Evolutionary conservation across 768 basidiomycete species (phyloP), one percentile per base, ranked within the genome.

Genomic region (Cystofilobasidium macerans): DNA sequence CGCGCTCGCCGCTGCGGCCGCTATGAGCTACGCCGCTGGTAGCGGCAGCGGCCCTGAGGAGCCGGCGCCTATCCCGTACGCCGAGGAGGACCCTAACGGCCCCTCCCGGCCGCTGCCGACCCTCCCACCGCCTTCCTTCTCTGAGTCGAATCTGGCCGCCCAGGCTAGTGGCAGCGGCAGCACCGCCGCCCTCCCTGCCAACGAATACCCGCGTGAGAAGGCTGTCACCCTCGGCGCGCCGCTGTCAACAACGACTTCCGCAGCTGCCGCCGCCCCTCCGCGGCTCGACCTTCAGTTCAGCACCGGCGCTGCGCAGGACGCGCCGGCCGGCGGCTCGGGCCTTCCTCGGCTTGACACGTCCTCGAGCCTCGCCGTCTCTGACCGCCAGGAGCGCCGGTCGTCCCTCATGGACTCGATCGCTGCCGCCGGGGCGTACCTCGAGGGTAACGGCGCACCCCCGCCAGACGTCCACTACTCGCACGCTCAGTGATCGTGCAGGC

Each of bases 341-440:
- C 14, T 54, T 14, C 28, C 53, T n/a, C 38, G 42, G 22, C 22
- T 36, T 56, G 45, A 58, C 30, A 64, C 54, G 26, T 18, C 43
- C 1, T 11, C 40, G 5, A 57, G 53, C 35, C 63, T 64, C 33
- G 43, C 63, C 5, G 42, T 43, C 6, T 45, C 56, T 0, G 63
- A 57, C 18, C 54, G 63, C n/a, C 24, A n/a, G 20, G 63, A 64
- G 30, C 40, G 63, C 24, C 42, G 63, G 36, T 57, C 56, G 40
- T 58, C 56, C 20, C 32, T 64, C 26, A 64, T 64, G 63, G 63
- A 57, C n/a, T 47, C 42, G 22, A 57, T 59, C 13, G 22, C 43
- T 5, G 63, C 63, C 1, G 63, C 63, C 0, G 57, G 63, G 7
- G 54, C 63, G 12, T 64, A 57, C 56, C 57, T 64, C 43, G 63